These are phyloP conservation scores for Phylloporus sp. DNA, from an alignment of 1,284 basidiomycete genomes.

Conservation along the genomic window DNA sequence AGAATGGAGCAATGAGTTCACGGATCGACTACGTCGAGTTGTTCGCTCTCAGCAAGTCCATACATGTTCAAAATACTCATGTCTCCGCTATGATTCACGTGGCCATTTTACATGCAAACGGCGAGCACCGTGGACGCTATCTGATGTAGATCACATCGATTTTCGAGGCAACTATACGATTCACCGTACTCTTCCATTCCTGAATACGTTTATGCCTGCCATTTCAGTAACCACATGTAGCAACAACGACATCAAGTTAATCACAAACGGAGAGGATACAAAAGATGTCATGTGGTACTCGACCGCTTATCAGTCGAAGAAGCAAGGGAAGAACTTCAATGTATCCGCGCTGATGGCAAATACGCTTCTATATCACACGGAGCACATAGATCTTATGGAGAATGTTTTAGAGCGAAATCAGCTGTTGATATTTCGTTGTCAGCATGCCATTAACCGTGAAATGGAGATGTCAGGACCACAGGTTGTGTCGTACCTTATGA, in stretches of 20 bases:
- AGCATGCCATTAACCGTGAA: conserved; percentile 10
- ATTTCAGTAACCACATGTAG: conserved; percentile 18
- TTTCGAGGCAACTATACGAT: neutral
- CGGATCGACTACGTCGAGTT: neutral
- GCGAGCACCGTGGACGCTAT: conserved; percentile 6
- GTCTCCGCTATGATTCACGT: conserved; percentile 9
- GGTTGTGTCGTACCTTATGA: conserved; percentile 12
- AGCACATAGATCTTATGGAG: neutral
- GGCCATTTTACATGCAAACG: conserved; percentile 14
- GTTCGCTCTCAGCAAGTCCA: conserved; percentile 17
- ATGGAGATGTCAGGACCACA: conserved; percentile 14
- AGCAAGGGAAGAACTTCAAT: conserved; percentile 33
- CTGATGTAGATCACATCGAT: neutral
- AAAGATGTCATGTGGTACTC: conserved; percentile 36
- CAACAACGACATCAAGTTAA: conserved; percentile 42
- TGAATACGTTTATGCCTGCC: conserved; percentile 37
- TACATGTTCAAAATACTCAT: conserved; percentile 6
- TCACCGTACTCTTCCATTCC: conserved; percentile 6
- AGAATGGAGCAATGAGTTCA: conserved; percentile 4
- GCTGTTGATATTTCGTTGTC: conserved; percentile 6
- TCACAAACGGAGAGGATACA: conserved; percentile 38
- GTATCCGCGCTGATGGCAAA: conserved; percentile 13
- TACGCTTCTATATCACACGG: neutral
- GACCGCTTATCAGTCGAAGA: conserved; percentile 40
- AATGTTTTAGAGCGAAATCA: conserved; percentile 2